A percentile compares a stretch with the other conserved stretches of the same genome.
These are phyloP conservation scores for Pythium oligandrum DNA, from an alignment of 352 stramenopile genomes.

Conservation along the genomic window DNA sequence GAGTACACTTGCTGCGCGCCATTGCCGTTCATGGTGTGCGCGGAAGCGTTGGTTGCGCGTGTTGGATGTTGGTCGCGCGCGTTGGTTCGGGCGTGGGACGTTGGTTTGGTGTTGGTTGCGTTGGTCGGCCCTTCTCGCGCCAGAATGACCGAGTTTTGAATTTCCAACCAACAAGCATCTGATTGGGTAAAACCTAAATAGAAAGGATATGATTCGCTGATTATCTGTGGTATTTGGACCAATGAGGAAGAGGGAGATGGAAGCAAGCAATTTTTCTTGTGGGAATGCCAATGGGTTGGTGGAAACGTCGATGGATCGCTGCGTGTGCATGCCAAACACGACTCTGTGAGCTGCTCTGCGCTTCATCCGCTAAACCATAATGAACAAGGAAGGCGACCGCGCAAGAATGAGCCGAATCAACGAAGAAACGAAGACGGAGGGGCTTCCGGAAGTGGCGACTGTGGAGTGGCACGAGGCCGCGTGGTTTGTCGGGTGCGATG, in stretches of 20 bases:
- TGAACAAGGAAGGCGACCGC: slow-evolving; percentile 4
- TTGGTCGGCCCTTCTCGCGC: slow-evolving; percentile 3
- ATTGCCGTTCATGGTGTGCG: slow-evolving; percentile 1
- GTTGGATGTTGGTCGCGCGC: background rate
- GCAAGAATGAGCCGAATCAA: slow-evolving; percentile 3
- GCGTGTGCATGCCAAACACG: too few species aligned
- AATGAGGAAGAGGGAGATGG: background rate
- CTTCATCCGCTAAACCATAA: too few species aligned
- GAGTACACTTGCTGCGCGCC: slow-evolving; percentile 38
- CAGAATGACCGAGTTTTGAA: slow-evolving; percentile 7
- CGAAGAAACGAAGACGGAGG: background rate
- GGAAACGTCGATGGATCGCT: too few species aligned
- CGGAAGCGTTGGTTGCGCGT: background rate
- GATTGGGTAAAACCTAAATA: slow-evolving; percentile 6
- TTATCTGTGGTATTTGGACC: background rate
- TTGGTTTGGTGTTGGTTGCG: slow-evolving; percentile 1
- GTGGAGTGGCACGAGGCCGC: background rate
- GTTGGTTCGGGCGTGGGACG: background rate
- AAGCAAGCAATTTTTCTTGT: slow-evolving; percentile 9
- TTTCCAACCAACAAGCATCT: background rate
- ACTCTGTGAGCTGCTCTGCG: too few species aligned
- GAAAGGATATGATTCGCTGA: background rate
- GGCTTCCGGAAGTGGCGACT: background rate
- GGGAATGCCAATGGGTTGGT: too few species aligned
- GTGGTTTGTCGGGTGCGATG: background rate